Percentiles rank a stretch among this genome's conserved stretches.
Conservation (phyloP, 2,329 filamentous ascomycete genomes). For the Nemania diffusa region DNA sequence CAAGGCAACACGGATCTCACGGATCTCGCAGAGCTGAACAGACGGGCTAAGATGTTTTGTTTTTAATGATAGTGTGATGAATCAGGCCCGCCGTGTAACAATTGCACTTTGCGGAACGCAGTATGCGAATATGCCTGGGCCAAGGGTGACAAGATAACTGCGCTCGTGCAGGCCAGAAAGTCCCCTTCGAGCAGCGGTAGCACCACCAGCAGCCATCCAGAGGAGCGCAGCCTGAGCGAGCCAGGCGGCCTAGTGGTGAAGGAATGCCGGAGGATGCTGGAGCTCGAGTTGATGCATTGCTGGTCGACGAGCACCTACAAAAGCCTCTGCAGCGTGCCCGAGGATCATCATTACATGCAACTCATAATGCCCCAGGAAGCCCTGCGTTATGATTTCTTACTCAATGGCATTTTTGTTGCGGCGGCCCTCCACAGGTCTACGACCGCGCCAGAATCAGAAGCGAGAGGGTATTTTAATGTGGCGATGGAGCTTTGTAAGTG, state of each 20-base stretch:
- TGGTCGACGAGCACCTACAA: slow-evolving; percentile 60
- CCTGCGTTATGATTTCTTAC: slow-evolving; percentile 53
- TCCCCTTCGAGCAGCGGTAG: slow-evolving; percentile 22
- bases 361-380: slow-evolving; percentile 49
- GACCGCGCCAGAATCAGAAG: slow-evolving; percentile 32
- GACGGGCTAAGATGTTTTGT: slow-evolving; percentile 28
- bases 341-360: slow-evolving; percentile 52
- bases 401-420: slow-evolving; percentile 53
- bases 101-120: slow-evolving; percentile 45
- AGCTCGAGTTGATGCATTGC: slow-evolving; percentile 63
- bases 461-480: slow-evolving; percentile 44
- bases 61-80: slow-evolving; percentile 42
- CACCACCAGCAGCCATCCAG: slow-evolving; percentile 13
- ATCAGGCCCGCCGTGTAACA: slow-evolving; percentile 45
- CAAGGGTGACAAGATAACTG: slow-evolving; percentile 22
- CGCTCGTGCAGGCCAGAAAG: slow-evolving; percentile 14
- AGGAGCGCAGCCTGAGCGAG: slow-evolving; percentile 20
- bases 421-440: slow-evolving; percentile 50
- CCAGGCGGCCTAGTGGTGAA: slow-evolving; percentile 24
- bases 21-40: slow-evolving; percentile 12
- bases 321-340: slow-evolving; percentile 52
- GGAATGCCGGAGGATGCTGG: slow-evolving; percentile 48
- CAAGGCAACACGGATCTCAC: slow-evolving; percentile 4
- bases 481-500: slow-evolving; percentile 50
- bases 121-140: slow-evolving; percentile 44